phyloP scores from a whole-genome alignment of 805 yeast species.

The Priceomyces castillae region DNA sequence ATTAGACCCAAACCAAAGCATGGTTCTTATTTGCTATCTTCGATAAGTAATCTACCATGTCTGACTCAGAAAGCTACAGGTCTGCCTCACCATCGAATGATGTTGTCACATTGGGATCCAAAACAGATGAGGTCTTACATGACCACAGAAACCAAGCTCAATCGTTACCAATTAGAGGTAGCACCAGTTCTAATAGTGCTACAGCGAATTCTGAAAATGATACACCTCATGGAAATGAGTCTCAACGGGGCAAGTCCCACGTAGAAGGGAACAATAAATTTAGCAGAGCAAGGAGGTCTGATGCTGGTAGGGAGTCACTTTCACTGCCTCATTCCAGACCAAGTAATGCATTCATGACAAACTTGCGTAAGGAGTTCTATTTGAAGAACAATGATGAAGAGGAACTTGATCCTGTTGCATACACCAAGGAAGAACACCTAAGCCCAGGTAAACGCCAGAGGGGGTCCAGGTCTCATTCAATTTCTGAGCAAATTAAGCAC shows the following conservation, averaged over 20 bases:
- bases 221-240: neutral
- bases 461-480: constrained; percentile 18
- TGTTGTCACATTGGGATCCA: constrained; percentile 17
- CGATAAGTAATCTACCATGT: constrained; percentile 22
- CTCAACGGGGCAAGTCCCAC: neutral
- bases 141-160: constrained; percentile 40
- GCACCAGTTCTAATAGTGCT: constrained; percentile 10
- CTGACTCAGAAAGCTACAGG: constrained; percentile 39
- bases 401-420: constrained; percentile 5
- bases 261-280: neutral
- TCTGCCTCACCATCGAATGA: constrained; percentile 25
- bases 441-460: constrained; percentile 14
- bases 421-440: neutral
- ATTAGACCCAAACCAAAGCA: neutral
- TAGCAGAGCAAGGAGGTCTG: constrained; percentile 3
- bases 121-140: constrained; percentile 33
- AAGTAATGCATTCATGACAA: constrained; percentile 10
- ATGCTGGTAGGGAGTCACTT: neutral
- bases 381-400: constrained; percentile 18
- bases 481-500: constrained; percentile 23
- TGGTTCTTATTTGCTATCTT: neutral
- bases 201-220: constrained; percentile 16
- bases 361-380: constrained; percentile 18
- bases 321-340: neutral
- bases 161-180: constrained; percentile 26